Evolutionary conservation across 2,329 filamentous ascomycete species (phyloP).

Genomic region (Colletotrichum higginsianum): DNA sequence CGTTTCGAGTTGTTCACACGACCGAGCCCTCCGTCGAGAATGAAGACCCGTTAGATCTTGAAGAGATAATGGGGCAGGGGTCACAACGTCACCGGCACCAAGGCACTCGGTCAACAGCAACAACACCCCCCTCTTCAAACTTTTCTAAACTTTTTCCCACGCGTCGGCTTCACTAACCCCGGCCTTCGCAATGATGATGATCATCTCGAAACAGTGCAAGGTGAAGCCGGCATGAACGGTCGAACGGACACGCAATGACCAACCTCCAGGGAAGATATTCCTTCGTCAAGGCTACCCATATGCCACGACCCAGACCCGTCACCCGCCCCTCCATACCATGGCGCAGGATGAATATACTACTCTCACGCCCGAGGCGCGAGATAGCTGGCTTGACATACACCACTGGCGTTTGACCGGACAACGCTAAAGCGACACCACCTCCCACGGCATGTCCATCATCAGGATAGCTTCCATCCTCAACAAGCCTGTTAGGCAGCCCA

Average conservation of each 20-base stretch:
- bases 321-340: constrained; percentile 8
- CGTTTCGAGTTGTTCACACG: neutral
- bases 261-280: too few species aligned
- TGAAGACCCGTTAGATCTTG: neutral
- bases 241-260: too few species aligned
- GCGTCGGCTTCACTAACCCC: neutral
- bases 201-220: too few species aligned
- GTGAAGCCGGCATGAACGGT: too few species aligned
- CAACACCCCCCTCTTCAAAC: too few species aligned
- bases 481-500: neutral
- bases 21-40: neutral
- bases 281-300: constrained; percentile 10
- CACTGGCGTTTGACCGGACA: constrained; percentile 17
- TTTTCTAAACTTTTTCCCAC: too few species aligned
- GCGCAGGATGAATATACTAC: constrained; percentile 3
- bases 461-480: constrained; percentile 1
- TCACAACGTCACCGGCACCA: neutral
- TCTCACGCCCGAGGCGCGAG: constrained; percentile 33
- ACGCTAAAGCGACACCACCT: constrained; percentile 10
- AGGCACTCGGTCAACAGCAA: neutral
- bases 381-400: neutral
- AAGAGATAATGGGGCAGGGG: neutral
- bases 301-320: neutral
- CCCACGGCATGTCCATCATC: neutral
- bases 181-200: neutral